Conservation (phyloP, 2,329 filamentous ascomycete species). For the Cytospora leucostoma region DNA sequence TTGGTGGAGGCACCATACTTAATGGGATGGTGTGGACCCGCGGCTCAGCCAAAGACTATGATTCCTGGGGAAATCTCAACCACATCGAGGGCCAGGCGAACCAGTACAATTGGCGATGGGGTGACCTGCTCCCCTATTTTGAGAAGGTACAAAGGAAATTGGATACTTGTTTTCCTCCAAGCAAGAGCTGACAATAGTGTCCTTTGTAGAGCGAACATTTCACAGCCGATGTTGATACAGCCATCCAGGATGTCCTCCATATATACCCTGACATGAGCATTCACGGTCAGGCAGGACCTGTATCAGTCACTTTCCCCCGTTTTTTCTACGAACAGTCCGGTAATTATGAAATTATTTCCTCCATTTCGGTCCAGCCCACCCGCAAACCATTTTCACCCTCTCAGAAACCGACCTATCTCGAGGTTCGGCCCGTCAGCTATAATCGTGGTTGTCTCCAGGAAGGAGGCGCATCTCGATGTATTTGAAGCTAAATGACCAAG, state of each 20-base stretch:
- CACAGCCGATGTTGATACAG: conserved; percentile 32
- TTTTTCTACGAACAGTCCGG: conserved; percentile 45
- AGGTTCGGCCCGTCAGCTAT: neutral
- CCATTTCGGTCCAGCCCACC: neutral
- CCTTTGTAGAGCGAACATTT: conserved; percentile 42
- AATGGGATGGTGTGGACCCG: conserved; percentile 47
- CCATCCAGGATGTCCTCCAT: conserved; percentile 30
- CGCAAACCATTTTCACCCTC: neutral
- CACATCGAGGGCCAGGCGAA: conserved; percentile 34
- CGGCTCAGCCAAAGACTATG: conserved; percentile 43
- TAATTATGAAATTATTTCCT: conserved; percentile 30
- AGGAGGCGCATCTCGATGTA: neutral
- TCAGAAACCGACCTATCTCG: neutral
- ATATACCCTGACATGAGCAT: conserved; percentile 34
- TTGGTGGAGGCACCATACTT: conserved; percentile 44
- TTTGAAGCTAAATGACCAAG: neutral
- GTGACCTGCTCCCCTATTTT: conserved; percentile 50
- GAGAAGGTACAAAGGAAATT: conserved; percentile 41
- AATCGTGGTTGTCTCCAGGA: neutral
- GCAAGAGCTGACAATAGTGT: neutral
- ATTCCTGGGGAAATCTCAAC: conserved; percentile 46
- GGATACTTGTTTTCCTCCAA: accelerated
- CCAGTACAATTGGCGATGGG: conserved; percentile 42
- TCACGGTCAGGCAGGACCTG: conserved; percentile 40
- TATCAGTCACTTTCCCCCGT: conserved; percentile 42